These are phyloP conservation scores for Deinandra increscens DNA, from an alignment of 129 eudicot genomes.

Conservation along the genomic window DNA sequence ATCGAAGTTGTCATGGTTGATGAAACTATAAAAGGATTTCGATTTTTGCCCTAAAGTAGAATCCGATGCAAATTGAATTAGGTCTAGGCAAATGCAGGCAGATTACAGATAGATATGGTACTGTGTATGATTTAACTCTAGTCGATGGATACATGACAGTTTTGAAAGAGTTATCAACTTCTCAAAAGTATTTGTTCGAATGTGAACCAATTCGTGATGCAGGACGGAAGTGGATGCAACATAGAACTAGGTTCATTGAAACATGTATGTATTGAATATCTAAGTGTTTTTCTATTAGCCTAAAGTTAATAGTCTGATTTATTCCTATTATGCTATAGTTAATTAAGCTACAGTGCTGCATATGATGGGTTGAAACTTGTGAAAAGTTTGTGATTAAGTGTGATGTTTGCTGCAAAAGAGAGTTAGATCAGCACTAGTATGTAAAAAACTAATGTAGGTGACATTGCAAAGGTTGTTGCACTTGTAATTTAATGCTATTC, in stretches of 20 bases:
- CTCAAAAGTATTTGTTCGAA: background rate
- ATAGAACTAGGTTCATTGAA: background rate
- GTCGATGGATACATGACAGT: background rate
- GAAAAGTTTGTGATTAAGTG: constrained; percentile 6
- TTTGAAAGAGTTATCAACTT: background rate
- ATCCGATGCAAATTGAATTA: constrained; percentile 14
- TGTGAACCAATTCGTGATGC: constrained; percentile 3
- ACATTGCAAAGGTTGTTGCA: background rate
- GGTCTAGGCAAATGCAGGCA: constrained; percentile 13
- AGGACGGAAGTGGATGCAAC: background rate
- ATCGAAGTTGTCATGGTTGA: background rate
- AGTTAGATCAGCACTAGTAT: background rate
- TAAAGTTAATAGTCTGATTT: constrained; percentile 5
- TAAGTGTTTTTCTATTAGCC: background rate
- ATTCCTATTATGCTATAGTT: constrained; percentile 4
- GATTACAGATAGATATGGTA: background rate
- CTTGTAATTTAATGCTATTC: constrained; percentile 10
- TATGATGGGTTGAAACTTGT: constrained; percentile 1
- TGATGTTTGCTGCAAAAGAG: constrained; percentile 9
- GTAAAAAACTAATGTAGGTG: background rate
- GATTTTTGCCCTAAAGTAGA: constrained; percentile 2
- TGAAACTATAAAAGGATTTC: background rate
- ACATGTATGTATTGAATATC: background rate
- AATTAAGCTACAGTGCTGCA: background rate
- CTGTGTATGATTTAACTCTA: constrained; percentile 10